These are phyloP conservation scores for Ophiosphaerella narmari DNA, from an alignment of 2,329 filamentous ascomycete genomes.

Conservation along the genomic window DNA sequence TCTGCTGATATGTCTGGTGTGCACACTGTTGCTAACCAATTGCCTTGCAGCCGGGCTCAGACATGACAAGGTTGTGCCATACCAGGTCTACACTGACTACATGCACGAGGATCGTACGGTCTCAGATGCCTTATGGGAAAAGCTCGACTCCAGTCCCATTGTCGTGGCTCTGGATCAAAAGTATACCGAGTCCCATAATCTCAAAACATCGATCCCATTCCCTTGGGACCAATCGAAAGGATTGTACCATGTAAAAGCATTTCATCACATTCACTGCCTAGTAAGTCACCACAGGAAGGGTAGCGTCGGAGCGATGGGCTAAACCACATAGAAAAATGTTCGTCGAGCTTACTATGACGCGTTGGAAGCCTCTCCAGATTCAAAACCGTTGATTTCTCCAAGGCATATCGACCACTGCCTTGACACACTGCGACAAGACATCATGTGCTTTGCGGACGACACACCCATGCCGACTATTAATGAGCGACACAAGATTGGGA, in stretches of 20 bases:
- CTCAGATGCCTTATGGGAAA: slow-evolving; percentile 4
- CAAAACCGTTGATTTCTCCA: background rate
- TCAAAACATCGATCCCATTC: slow-evolving; percentile 2
- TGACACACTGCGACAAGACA: slow-evolving; percentile 1
- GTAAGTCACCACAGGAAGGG: background rate
- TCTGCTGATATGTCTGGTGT: background rate
- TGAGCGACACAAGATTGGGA: background rate
- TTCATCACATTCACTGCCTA: slow-evolving; percentile 14
- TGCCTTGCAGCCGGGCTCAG: background rate
- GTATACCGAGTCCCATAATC: background rate
- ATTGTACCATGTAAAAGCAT: slow-evolving; percentile 9
- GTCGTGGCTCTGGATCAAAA: background rate
- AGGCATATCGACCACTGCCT: background rate
- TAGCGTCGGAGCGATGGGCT: background rate
- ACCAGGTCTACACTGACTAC: slow-evolving; percentile 4
- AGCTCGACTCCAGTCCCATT: slow-evolving; percentile 2
- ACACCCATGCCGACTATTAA: background rate
- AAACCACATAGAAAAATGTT: background rate
- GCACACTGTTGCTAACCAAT: background rate
- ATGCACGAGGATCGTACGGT: slow-evolving; percentile 3
- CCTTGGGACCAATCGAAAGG: slow-evolving; percentile 7
- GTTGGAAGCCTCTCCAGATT: background rate
- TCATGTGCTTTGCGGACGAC: slow-evolving; percentile 1
- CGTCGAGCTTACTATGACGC: background rate
- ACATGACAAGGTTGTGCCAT: background rate